Evolutionary conservation across 2,329 filamentous ascomycete genomes (phyloP), one percentile per base, ranked within the genome.

Genomic region (Huntiella omanensis): DNA sequence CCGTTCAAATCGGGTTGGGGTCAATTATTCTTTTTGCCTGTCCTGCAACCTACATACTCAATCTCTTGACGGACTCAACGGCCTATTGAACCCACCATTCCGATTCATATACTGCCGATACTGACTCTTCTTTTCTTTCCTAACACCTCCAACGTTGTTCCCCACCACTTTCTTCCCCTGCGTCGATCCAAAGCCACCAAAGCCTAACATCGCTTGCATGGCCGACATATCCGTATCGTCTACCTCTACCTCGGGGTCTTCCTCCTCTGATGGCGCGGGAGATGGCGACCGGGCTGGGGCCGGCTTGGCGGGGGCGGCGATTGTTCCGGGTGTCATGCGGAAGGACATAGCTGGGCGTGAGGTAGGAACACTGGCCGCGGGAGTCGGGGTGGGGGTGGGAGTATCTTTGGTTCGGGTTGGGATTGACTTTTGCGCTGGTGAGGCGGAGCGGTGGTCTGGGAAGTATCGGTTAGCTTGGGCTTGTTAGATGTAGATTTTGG

Each of bases 41-140:
- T 36, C 2, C 12, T 37, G 36, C 17, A 16, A 43, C 4, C 33
- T 44, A 39, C 16, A 13, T 36, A 16, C 15, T 22, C 33, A 47
- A 34, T 37, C 42, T 43, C 66, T 55, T 15, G 60, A 59, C 15
- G 75, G 76, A 60, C 78, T 82, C 45, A 87, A 64, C 40, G 83
- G 82, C 55, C 83, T 64, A 59, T 88, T 91, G 66, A 91, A 91
- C 4, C 83, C 83, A 47, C 83, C 83, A 44, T 77, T 68, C 48
- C 83, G 73, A 58, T 91, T 91, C 77, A 98, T 98, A 62, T 98
- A 98, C 71, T 98, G 91, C 54, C 91, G 73, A 58, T 95, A 96
- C 67, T 92, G 75, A 11, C 80, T 83, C 74, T 85, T 87, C 75
- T 94, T 95, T 64, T 91, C 85, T 69, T 91, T 95, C 54, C 80